A percentile compares a stretch with the other conserved stretches of the same genome.
phyloP scores from a whole-genome alignment of 441 rosid species.

The Syzygium malaccense region DNA sequence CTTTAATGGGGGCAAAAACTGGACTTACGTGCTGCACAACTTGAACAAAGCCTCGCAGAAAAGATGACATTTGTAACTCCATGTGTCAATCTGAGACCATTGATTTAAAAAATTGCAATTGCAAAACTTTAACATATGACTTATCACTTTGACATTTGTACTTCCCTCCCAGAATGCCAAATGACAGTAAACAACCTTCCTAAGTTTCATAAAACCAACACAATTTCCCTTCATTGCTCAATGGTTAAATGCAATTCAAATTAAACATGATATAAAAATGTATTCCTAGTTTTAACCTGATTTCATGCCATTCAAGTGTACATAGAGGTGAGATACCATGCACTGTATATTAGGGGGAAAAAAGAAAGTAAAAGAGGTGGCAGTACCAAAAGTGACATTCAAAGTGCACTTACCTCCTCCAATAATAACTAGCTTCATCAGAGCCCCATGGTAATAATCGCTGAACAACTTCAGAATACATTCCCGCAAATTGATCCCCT shows the following conservation, averaged over 20 bases:
- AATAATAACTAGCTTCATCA: constrained; percentile 93
- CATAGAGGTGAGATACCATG: background rate
- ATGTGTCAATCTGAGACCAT: background rate
- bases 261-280: background rate
- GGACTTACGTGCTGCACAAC: background rate
- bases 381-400: constrained; percentile 3
- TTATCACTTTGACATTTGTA: background rate
- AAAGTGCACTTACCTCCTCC: constrained; percentile 72
- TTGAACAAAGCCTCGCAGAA: background rate
- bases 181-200: background rate
- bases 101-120: background rate
- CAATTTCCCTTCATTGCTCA: background rate
- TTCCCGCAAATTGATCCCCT: constrained; percentile 76
- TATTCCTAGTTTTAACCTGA: background rate
- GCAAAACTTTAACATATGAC: background rate
- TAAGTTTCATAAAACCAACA: background rate
- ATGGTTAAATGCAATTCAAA: background rate
- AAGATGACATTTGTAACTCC: background rate
- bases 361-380: background rate
- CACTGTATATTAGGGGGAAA: background rate
- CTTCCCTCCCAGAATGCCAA: background rate
- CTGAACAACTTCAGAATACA: constrained; percentile 57
- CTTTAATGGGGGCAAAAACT: background rate
- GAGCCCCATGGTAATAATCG: constrained; percentile 75
- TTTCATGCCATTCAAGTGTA: background rate